Conservation (phyloP, 805 yeast species). For the Candida berthetii region DNA sequence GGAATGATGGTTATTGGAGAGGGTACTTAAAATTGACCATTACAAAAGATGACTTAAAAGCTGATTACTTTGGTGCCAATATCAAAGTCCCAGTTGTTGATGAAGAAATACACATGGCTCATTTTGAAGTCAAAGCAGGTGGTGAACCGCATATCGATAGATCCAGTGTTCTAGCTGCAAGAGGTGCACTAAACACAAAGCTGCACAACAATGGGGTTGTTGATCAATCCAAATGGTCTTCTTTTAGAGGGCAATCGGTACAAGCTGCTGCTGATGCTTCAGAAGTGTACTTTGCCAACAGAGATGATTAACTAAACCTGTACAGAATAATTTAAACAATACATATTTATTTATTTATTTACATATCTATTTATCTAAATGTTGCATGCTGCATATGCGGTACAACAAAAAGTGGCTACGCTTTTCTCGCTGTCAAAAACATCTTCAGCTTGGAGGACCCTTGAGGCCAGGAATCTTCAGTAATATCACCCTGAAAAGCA, state of each 20-base stretch:
- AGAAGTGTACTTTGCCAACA: background rate
- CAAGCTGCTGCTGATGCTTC: background rate
- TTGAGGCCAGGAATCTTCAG: too few species aligned
- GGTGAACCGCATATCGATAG: constrained; percentile 4
- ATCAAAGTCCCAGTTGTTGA: constrained; percentile 2
- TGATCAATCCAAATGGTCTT: background rate
- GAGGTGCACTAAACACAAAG: constrained; percentile 1
- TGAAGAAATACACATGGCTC: constrained; percentile 3
- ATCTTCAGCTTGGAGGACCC: too few species aligned
- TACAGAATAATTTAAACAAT: too few species aligned
- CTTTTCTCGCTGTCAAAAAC: too few species aligned
- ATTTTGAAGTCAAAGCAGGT: constrained; percentile 5
- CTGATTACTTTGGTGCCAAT: constrained; percentile 7
- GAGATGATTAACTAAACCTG: background rate
- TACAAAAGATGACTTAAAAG: background rate
- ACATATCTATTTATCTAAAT: too few species aligned
- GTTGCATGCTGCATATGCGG: too few species aligned
- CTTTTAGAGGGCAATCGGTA: background rate
- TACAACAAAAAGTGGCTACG: too few species aligned
- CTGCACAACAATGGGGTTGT: background rate
- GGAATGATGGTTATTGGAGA: constrained; percentile 11
- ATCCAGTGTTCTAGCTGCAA: background rate
- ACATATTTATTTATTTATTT: too few species aligned
- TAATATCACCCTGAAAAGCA: too few species aligned
- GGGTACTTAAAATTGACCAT: constrained; percentile 6